phyloP scores from a whole-genome alignment of 495 filamentous ascomycete species.

The Polyplosphaeria fusca region DNA sequence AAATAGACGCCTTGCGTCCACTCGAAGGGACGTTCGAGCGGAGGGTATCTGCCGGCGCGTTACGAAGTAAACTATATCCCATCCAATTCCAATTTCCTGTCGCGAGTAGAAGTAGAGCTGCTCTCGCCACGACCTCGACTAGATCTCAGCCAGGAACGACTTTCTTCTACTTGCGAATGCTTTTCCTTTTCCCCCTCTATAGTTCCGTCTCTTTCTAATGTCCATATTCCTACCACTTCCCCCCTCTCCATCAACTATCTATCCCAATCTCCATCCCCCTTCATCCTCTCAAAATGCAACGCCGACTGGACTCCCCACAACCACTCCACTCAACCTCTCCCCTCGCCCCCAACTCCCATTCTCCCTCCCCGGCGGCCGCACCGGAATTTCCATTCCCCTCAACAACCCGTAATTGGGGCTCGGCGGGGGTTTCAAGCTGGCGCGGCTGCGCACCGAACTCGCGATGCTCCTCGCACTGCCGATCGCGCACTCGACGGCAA shows the following conservation, averaged over 20 bases:
- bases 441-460: too few species aligned
- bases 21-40: neutral
- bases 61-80: neutral
- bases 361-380: neutral
- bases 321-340: neutral
- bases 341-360: neutral
- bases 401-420: slow-evolving; percentile 28
- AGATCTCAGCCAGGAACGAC: neutral
- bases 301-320: slow-evolving; percentile 21
- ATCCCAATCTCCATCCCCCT: neutral
- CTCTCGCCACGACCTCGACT: neutral
- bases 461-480: slow-evolving; percentile 14
- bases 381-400: slow-evolving; percentile 18
- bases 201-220: too few species aligned
- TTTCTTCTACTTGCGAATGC: neutral
- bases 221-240: neutral
- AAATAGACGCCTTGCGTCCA: neutral
- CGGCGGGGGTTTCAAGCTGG: slow-evolving; percentile 8
- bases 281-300: slow-evolving; percentile 18
- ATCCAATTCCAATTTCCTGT: neutral
- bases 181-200: neutral
- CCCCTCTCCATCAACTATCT: neutral
- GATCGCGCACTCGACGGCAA: slow-evolving; percentile 12
- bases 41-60: neutral
- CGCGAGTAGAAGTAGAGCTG: too few species aligned